Evolutionary conservation across 768 basidiomycete genomes (phyloP).

Genomic region (Pleurotus pulmonarius): DNA sequence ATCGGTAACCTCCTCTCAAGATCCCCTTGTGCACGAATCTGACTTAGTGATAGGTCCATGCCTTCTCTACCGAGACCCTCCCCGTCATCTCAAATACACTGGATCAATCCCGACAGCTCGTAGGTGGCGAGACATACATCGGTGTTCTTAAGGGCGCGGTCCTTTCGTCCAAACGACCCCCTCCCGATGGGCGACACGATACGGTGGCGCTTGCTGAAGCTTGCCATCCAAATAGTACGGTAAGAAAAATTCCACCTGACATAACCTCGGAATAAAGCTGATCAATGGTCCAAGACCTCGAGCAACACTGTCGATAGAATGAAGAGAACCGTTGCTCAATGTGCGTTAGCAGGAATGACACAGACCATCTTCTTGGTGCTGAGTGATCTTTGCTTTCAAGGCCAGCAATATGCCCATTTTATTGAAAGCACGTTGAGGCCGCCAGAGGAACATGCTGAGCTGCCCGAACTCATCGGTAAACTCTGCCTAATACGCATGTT

Average conservation of each 20-base stretch:
- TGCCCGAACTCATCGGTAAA: neutral
- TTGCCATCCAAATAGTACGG: neutral
- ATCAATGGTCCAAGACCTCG: neutral
- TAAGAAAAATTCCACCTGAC: neutral
- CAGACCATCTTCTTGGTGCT: neutral
- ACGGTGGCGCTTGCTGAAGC: neutral
- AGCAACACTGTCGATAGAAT: neutral
- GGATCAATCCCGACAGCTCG: neutral
- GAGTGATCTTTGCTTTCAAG: neutral
- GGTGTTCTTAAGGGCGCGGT: neutral
- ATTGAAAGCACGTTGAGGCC: no score
- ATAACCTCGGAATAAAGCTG: no score
- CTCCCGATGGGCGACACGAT: neutral
- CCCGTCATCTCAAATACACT: neutral
- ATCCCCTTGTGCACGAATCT: neutral
- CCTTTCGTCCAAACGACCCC: no score
- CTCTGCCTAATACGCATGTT: neutral
- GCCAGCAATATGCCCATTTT: neutral
- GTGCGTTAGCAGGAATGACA: neutral
- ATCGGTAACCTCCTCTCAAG: neutral
- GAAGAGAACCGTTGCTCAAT: neutral
- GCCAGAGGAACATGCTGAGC: neutral
- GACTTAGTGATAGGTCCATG: neutral
- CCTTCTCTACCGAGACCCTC: neutral
- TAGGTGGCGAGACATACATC: neutral